Conservation (phyloP, 1,139 yeast species). For the Kodamaea suecica region DNA sequence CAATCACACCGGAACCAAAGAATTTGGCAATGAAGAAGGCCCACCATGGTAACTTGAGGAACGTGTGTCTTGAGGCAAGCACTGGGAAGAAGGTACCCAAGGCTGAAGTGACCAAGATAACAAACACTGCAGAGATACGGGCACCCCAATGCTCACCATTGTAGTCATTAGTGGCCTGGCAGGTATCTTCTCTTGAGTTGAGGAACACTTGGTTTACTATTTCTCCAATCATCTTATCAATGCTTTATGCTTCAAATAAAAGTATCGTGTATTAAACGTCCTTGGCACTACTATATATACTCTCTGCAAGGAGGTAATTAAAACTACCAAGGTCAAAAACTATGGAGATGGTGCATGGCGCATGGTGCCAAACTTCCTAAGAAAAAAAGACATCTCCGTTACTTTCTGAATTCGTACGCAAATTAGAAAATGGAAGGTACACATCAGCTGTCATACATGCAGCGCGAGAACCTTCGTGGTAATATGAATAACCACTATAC, state of each 20-base stretch:
- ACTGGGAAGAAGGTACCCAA: slow-evolving; percentile 62
- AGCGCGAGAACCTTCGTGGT: no score
- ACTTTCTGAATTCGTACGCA: no score
- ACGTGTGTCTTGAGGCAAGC: slow-evolving; percentile 52
- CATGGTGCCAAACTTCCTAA: neutral
- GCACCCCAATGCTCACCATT: slow-evolving; percentile 51
- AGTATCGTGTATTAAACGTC: no score
- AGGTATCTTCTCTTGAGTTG: slow-evolving; percentile 28
- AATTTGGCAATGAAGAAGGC: slow-evolving; percentile 71
- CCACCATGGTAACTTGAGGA: slow-evolving; percentile 54
- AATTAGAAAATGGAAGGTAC: no score
- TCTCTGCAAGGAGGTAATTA: neutral
- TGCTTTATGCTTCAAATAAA: no score
- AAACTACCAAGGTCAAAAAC: slow-evolving; percentile 8
- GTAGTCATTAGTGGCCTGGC: slow-evolving; percentile 37
- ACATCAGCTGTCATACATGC: no score
- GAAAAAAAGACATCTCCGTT: neutral
- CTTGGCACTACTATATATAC: no score
- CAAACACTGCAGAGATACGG: slow-evolving; percentile 71
- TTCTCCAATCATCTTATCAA: slow-evolving; percentile 9
- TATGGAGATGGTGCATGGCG: neutral
- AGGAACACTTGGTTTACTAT: slow-evolving; percentile 7
- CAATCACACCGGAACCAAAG: slow-evolving; percentile 90
- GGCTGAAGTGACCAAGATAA: slow-evolving; percentile 55
- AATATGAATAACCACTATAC: no score